A percentile compares a stretch with the other conserved stretches of the same genome.
These are phyloP conservation scores for Cubamyces sp. DNA, from an alignment of 768 basidiomycete species.

Conservation along the genomic window DNA sequence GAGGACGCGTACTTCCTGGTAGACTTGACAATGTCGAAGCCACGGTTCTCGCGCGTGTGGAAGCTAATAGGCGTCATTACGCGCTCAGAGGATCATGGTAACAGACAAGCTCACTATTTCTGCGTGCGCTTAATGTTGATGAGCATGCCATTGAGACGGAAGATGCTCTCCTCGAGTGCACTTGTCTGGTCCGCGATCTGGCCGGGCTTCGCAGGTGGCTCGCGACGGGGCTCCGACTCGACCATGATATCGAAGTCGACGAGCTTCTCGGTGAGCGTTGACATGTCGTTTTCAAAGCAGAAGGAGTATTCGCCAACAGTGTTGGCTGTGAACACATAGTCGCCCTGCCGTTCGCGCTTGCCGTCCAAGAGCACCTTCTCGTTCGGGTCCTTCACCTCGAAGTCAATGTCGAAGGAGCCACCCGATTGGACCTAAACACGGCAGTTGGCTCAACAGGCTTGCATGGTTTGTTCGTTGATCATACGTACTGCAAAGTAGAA, in stretches of 20 bases:
- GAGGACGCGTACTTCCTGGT: conserved; percentile 70
- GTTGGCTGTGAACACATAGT: conserved; percentile 97
- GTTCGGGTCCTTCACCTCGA: conserved; percentile 88
- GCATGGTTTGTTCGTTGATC: background rate
- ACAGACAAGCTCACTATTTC: conserved; percentile 70
- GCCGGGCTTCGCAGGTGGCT: conserved; percentile 85
- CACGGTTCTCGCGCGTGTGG: conserved; percentile 92
- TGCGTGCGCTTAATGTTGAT: conserved; percentile 91
- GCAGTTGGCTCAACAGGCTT: background rate
- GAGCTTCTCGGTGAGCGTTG: conserved; percentile 90
- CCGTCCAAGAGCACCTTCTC: conserved; percentile 90
- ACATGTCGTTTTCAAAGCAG: conserved; percentile 99
- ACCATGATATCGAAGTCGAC: conserved; percentile 98
- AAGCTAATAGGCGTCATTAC: conserved; percentile 54
- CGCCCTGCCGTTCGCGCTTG: conserved; percentile 88
- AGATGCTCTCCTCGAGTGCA: conserved; percentile 93
- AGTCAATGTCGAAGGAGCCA: conserved; percentile 96
- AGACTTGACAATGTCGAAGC: conserved; percentile 90
- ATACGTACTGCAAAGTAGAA: conserved; percentile 93
- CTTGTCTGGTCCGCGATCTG: conserved; percentile 93
- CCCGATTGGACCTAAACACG: conserved; percentile 85
- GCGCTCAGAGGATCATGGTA: background rate
- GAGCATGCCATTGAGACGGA: conserved; percentile 84
- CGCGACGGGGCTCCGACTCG: conserved; percentile 92
- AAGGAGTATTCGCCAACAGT: conserved; percentile 89